Base-by-base conservation (phyloP, 1,139 yeast species). In the Taphrina flavorubra region DNA sequence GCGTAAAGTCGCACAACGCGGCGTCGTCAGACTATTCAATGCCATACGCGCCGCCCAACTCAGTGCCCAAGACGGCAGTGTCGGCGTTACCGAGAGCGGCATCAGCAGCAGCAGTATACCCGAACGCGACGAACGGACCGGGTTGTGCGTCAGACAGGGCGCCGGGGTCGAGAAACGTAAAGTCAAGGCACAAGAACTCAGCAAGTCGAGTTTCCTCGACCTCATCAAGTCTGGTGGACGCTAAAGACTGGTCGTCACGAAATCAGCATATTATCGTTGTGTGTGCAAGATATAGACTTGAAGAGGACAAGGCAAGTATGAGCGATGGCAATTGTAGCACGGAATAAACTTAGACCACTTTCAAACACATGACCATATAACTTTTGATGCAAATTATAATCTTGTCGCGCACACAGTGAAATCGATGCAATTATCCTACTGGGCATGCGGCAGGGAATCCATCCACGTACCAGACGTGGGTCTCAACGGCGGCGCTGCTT, bases 1-100 rank as follows among this genome's bases (percentile, higher is more conserved):
- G 75, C 88, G 89, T 77, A 92, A 92, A 76, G 84, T 87, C 44
- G 98, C 98, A 0, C 97, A 94, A 79, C 84, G 88, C 75, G 99
- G 99, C 81, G 74, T 92, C 18, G 96, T 94, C 20, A 86, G 89
- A 75, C 82, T 94, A 71, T 92, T 94, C 79, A 94, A 94, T 77
- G 98, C 97, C 1, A 88, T 94, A 42, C 83, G 92, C 75, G 84
- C 90, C 53, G 89, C 97, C 0, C 99, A 95, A 78, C 82, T 86
- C 34, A 84, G 81, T 73, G 86, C 92, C 16, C 77, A 71, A 55
- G 80, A 80, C 34, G 25, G 51, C 55, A 42, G 53, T 51, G 63
- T 47, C 18, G 46, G 62, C 10, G n/a, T n/a, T n/a, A n/a, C n/a
- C n/a, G 31, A 25, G 31, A 4, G 31, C 31, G 31, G 31, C 4